A percentile compares a stretch with the other conserved stretches of the same genome.
phyloP scores from a whole-genome alignment of 768 basidiomycete genomes.

The Amanita pallidorosea region DNA sequence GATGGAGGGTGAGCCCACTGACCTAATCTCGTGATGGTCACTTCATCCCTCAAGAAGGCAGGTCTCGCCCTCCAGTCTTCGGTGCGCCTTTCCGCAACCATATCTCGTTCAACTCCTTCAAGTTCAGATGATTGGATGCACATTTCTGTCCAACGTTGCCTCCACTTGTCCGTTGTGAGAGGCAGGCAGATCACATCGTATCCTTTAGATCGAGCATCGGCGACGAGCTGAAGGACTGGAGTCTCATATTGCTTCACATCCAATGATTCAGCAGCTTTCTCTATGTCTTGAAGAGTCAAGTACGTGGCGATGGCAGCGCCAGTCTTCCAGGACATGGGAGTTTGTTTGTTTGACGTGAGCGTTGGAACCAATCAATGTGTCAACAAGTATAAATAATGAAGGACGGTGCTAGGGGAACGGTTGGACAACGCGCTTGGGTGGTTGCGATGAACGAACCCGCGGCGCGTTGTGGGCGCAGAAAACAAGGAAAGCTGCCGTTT shows the following conservation, averaged over 20 bases:
- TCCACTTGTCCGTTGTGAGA: conserved; percentile 87
- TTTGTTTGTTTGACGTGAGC: neutral
- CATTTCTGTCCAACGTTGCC: conserved; percentile 79
- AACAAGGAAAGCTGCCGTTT: neutral
- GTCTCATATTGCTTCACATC: conserved; percentile 22
- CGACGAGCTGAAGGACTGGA: conserved; percentile 38
- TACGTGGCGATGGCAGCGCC: conserved; percentile 25
- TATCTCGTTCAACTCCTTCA: conserved; percentile 25
- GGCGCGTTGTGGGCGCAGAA: neutral
- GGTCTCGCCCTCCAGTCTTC: conserved; percentile 85
- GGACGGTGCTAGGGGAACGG: neutral
- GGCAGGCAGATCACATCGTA: conserved; percentile 75
- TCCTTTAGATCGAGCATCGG: conserved; percentile 48
- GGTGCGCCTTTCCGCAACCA: conserved; percentile 47
- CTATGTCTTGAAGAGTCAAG: conserved; percentile 31
- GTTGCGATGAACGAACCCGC: neutral
- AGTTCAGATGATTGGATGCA: conserved; percentile 54
- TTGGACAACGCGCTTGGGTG: neutral
- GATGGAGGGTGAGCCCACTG: neutral
- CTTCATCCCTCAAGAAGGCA: conserved; percentile 71
- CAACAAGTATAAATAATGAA: conserved; percentile 6
- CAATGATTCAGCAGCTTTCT: conserved; percentile 17
- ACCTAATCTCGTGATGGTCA: conserved; percentile 87
- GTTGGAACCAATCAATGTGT: conserved; percentile 18
- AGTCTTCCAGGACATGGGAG: conserved; percentile 25